Base-by-base conservation (phyloP, 2,329 filamentous ascomycete species). In the Bipolaris sorokiniana region DNA sequence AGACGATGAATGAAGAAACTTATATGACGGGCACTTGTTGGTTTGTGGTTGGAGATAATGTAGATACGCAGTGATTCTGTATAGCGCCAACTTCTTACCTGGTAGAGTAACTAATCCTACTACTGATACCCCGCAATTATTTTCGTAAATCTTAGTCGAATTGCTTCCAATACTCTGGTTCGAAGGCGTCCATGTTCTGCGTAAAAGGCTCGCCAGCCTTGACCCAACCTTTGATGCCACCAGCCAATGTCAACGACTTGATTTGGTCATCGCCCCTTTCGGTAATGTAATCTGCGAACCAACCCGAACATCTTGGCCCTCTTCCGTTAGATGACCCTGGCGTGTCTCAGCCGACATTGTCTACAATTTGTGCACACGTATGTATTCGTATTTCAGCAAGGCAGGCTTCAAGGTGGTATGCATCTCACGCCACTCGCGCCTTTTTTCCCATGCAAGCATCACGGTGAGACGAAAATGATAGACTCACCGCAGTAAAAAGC, bases 401-500 rank as follows among this genome's bases (percentile, higher is more conserved):
- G 34, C 44, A 41, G 41, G 47, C 42, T 54, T 33, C 36, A 40
- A 55, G 37, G 47, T 58, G 49, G 48, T 51, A 59, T 33, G 23
- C 38, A 33, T 46, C 61, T 71, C 70, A 71, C 65, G 50, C 63
- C 62, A 68, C 50, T 5, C 20, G 26, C 51, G 59, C 58, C 45
- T 15, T 18, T 23, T 16, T 22, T n/a, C 28, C n/a, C 26, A 20
- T 15, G 45, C 40, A 20, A 33, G 44, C n/a, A 33, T 23, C 23
- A 5, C 38, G 34, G 28, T 18, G 36, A 18, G 18, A 26, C 36
- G 9, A 20, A 15, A 26, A 31, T 20, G n/a, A 52, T 16, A 18
- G n/a, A 75, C 65, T 66, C 70, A 69, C 77, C 78, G 63, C 80
- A 81, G 23, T 80, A 80, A 62, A 82, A 81, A 5, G 80, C 78